These are phyloP conservation scores for Cucurbita pepo DNA, from an alignment of 306 rosid genomes.

Conservation along the genomic window DNA sequence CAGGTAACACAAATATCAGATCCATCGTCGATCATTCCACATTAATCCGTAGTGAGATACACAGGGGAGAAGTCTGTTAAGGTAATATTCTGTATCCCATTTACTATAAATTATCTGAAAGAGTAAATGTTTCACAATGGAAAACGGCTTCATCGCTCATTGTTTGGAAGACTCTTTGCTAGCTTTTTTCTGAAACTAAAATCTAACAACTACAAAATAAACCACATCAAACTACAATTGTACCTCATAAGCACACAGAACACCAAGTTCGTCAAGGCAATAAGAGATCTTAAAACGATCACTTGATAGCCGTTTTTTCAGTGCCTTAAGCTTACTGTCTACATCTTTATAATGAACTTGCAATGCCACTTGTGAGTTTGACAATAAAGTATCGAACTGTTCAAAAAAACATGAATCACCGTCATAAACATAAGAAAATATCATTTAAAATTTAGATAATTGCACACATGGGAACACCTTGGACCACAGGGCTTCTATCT, in stretches of 20 bases:
- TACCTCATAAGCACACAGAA: conserved; percentile 83
- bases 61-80: no score
- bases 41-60: no score
- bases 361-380: conserved; percentile 27
- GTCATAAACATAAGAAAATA: not conserved
- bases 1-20: no score
- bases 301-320: conserved; percentile 38
- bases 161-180: not conserved
- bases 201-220: not conserved
- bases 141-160: no score
- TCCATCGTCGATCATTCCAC: no score
- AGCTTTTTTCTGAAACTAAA: not conserved
- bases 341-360: conserved; percentile 26
- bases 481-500: conserved; percentile 53
- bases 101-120: no score
- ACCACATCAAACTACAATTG: conserved; percentile 5
- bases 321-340: conserved; percentile 29
- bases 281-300: conserved; percentile 43
- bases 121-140: no score
- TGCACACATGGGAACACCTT: conserved; percentile 34
- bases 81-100: no score
- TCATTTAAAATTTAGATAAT: not conserved
- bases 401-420: conserved; percentile 5
- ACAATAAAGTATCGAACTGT: conserved; percentile 40
- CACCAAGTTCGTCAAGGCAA: conserved; percentile 81